Evolutionary conservation across 1,284 basidiomycete species (phyloP).

Genomic region (Athelia sp.): DNA sequence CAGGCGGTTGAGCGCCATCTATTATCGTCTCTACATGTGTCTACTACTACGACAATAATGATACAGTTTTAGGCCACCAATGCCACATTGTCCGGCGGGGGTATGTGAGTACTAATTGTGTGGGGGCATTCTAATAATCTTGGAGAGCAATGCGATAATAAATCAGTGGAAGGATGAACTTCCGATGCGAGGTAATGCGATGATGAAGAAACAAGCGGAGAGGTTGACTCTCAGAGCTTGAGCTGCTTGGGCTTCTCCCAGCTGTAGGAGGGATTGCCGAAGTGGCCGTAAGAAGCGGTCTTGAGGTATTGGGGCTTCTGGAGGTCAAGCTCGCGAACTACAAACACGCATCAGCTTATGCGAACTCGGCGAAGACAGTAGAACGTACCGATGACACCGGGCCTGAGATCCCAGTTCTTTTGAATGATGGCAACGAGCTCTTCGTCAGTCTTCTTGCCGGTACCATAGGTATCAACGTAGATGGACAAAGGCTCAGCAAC

Average conservation of each 20-base stretch:
- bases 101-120: neutral
- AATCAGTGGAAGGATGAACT: constrained; percentile 85
- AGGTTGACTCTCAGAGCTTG: constrained; percentile 52
- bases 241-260: constrained; percentile 99
- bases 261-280: constrained; percentile 86
- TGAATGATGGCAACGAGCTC: constrained; percentile 92
- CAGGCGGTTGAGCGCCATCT: constrained; percentile 68
- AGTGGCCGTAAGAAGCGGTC: constrained; percentile 98
- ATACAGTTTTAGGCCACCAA: neutral
- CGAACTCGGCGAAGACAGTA: neutral
- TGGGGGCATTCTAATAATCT: neutral
- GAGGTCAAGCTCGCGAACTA: constrained; percentile 86
- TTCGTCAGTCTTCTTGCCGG: constrained; percentile 86
- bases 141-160: constrained; percentile 28
- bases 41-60: constrained; percentile 18
- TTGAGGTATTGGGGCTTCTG: constrained; percentile 94
- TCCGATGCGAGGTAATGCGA: constrained; percentile 50
- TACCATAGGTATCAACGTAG: constrained; percentile 97
- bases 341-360: constrained; percentile 8
- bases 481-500: constrained; percentile 98
- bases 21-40: constrained; percentile 36
- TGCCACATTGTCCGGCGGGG: neutral
- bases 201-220: constrained; percentile 6
- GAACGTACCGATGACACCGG: constrained; percentile 78
- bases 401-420: constrained; percentile 92